These are phyloP conservation scores for Boeremia exigua DNA, from an alignment of 2,329 filamentous ascomycete genomes.

Conservation along the genomic window DNA sequence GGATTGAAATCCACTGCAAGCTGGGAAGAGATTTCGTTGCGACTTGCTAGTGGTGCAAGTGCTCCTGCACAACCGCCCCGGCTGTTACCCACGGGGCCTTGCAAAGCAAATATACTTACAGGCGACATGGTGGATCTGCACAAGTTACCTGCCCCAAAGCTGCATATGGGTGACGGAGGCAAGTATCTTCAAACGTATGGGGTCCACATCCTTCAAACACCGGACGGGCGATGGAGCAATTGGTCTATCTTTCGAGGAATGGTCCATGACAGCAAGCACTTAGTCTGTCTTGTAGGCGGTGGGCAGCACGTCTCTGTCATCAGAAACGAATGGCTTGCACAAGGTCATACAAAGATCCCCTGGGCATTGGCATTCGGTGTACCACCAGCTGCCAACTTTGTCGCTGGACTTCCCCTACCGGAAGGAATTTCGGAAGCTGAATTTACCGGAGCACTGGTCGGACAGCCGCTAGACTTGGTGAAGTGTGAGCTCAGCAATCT, in stretches of 20 bases:
- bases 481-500: constrained; percentile 60
- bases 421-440: constrained; percentile 56
- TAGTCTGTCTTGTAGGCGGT: constrained; percentile 51
- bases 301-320: constrained; percentile 57
- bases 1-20: not conserved
- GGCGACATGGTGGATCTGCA: constrained; percentile 51
- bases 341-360: constrained; percentile 52
- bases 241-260: constrained; percentile 57
- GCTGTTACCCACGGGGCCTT: not conserved
- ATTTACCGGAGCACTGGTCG: constrained; percentile 57
- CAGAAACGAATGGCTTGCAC: constrained; percentile 54
- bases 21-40: constrained; percentile 1
- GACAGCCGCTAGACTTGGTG: constrained; percentile 54
- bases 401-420: constrained; percentile 39
- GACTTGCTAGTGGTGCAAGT: not conserved
- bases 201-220: constrained; percentile 56
- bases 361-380: constrained; percentile 56
- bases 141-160: constrained; percentile 46
- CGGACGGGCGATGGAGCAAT: constrained; percentile 57
- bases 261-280: constrained; percentile 53
- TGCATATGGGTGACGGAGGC: constrained; percentile 55
- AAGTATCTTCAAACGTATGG: constrained; percentile 60
- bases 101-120: constrained; percentile 19
- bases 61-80: not conserved
- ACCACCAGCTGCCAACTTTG: constrained; percentile 58